A percentile compares a stretch with the other conserved stretches of the same genome.
Evolutionary conservation across 2,329 filamentous ascomycete genomes (phyloP).

Genomic region (Camptophora hylomeconis): DNA sequence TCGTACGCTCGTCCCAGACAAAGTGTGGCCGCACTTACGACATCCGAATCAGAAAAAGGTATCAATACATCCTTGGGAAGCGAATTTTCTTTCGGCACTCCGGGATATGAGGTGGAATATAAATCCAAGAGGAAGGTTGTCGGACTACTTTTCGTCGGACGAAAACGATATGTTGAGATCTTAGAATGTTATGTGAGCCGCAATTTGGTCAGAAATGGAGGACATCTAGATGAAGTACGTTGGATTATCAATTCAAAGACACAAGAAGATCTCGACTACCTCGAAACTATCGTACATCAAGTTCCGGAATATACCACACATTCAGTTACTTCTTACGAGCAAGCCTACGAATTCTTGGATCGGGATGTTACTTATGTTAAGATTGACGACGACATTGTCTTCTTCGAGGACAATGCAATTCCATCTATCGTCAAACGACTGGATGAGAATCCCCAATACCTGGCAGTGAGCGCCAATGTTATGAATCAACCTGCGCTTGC

Average conservation of each 20-base stretch:
- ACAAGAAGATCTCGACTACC: constrained; percentile 26
- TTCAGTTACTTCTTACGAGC: constrained; percentile 20
- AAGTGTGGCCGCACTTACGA: too few relatives aligned
- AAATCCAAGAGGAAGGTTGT: too few relatives aligned
- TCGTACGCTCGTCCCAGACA: too few relatives aligned
- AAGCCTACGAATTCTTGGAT: constrained; percentile 16
- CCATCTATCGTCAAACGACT: constrained; percentile 42
- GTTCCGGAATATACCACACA: constrained; percentile 26
- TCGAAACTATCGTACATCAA: constrained; percentile 25
- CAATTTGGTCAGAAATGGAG: constrained; percentile 32
- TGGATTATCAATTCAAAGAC: constrained; percentile 31
- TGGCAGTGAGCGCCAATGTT: constrained; percentile 42
- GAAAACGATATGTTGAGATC: constrained; percentile 31
- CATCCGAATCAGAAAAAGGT: too few relatives aligned
- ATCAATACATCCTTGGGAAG: too few relatives aligned
- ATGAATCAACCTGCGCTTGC: constrained; percentile 42
- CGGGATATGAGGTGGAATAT: too few relatives aligned
- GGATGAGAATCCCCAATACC: constrained; percentile 36
- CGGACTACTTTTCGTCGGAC: constrained; percentile 35
- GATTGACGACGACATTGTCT: constrained; percentile 34
- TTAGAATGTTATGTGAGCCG: constrained; percentile 35
- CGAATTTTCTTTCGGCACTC: too few relatives aligned
- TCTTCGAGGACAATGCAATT: constrained; percentile 34
- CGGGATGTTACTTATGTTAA: constrained; percentile 29
- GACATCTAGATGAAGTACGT: constrained; percentile 32